Conservation (phyloP, 2,329 filamentous ascomycete genomes). For the Penicillium rolfsii region DNA sequence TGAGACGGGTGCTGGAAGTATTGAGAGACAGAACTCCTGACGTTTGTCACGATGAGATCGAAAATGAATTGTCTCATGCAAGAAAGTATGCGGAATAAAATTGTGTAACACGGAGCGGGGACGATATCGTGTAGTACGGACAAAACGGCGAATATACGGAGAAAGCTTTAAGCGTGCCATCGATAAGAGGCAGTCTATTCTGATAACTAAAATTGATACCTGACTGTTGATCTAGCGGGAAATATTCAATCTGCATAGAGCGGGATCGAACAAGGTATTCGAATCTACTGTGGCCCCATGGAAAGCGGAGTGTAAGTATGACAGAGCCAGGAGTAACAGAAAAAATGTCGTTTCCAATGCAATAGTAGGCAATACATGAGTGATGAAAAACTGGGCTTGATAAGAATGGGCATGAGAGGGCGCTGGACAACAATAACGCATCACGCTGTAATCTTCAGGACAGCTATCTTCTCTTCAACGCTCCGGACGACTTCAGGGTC, state of each 20-base stretch:
- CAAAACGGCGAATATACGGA: background rate
- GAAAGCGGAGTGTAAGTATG: background rate
- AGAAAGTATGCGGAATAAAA: background rate
- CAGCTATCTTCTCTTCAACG: slow-evolving; percentile 46
- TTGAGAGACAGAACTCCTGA: background rate
- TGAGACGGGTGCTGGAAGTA: background rate
- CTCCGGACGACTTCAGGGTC: slow-evolving; percentile 45
- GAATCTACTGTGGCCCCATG: slow-evolving; percentile 5
- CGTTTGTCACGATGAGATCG: background rate
- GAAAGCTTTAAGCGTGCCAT: background rate
- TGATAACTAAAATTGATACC: background rate
- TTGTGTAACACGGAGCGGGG: background rate
- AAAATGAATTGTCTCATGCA: background rate
- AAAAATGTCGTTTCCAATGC: slow-evolving; percentile 9
- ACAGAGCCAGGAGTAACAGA: background rate
- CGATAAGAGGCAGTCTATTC: background rate
- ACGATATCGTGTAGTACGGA: background rate
- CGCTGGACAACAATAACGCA: background rate
- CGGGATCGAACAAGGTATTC: background rate
- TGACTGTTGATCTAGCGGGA: background rate
- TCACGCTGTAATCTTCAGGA: slow-evolving; percentile 22
- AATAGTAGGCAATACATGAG: background rate
- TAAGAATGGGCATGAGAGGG: background rate
- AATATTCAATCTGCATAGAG: slow-evolving; percentile 2
- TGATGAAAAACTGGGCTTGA: background rate